Base-by-base conservation (phyloP, 306 rosid species). In the Sechiopsis laciniata region DNA sequence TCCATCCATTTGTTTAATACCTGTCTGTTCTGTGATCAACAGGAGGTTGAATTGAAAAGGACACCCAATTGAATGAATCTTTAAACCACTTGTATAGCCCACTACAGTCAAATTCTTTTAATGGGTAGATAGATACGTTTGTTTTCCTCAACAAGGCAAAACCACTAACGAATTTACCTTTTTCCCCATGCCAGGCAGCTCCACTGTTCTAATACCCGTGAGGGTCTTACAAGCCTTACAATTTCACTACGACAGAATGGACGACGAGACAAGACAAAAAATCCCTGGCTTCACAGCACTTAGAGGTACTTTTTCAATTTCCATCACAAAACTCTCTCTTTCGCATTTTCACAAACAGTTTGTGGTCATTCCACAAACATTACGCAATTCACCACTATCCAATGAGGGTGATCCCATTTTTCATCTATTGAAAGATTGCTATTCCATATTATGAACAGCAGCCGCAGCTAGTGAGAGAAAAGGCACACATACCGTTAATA, bases 161-260 rank as follows among this genome's bases (percentile, higher is more conserved):
- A 65, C 42, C 53, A 40, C 50, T 40, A 65, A 21, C 35, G 26
- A 45, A 66, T 66, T 66, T 20, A 20, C 55, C 73, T 0, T 69
- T 46, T 11, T 67, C 42, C 45, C 62, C 57, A 78, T 19, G 61
- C 29, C 78, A 78, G 87, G 83, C 67, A 76, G 75, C 75, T 81
- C 97, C 16, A 84, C 91, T 1, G 99, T 91, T 79, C 86, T 89
- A 29, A 89, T 94, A 74, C 97, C 99, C 10, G 96, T 94, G 0
- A 90, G 91, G 80, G 99, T 94, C 7, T 80, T 91, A n/a, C 96
- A 89, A 75, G 97, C 99, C 46, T 80, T 94, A 77, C 88, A 87
- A 65, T 88, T 61, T 29, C 99, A 91, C 80, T 91, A 89, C 76
- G 89, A 89, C 81, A 84, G 88, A 84, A 81, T 88, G 67, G 87